These are phyloP conservation scores for Podospora comata DNA, from an alignment of 495 filamentous ascomycete species.

Conservation along the genomic window DNA sequence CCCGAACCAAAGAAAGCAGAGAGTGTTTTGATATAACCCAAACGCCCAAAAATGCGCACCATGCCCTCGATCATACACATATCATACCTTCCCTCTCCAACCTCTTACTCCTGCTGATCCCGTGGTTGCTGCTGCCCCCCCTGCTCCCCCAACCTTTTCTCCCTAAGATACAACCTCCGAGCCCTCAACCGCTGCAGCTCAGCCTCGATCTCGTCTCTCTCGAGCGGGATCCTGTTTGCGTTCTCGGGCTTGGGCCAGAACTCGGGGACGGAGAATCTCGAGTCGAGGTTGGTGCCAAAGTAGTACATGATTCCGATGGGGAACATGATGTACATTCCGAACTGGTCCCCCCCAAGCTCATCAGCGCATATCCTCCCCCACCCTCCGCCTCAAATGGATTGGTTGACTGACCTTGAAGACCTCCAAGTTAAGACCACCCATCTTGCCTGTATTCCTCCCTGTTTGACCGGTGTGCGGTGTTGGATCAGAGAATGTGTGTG, in stretches of 20 bases:
- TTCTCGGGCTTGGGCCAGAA: constrained; percentile 92
- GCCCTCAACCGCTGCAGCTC: constrained; percentile 72
- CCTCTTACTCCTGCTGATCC: not conserved
- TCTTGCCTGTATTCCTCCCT: constrained; percentile 28
- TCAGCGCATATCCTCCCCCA: not conserved
- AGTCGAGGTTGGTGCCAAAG: constrained; percentile 97
- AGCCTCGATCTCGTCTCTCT: constrained; percentile 78
- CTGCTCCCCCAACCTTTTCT: constrained; percentile 56
- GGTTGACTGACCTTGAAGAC: constrained; percentile 67
- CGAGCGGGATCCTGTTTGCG: constrained; percentile 83
- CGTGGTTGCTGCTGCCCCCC: constrained; percentile 34
- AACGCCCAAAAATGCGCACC: not conserved
- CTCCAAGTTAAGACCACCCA: constrained; percentile 89
- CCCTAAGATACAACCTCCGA: constrained; percentile 57
- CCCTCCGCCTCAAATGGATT: not conserved
- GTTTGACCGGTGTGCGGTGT: not conserved
- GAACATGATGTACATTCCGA: constrained; percentile 97
- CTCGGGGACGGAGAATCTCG: constrained; percentile 76
- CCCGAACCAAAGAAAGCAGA: not conserved
- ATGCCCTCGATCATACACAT: not conserved
- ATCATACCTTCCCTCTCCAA: not conserved
- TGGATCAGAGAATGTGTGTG: not conserved
- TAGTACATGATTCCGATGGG: constrained; percentile 99
- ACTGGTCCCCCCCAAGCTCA: constrained; percentile 48
- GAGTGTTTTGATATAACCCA: not conserved